A percentile compares a stretch with the other conserved stretches of the same genome.
Conservation (phyloP, 345 rosid genomes). For the Noccaea caerulescens region DNA sequence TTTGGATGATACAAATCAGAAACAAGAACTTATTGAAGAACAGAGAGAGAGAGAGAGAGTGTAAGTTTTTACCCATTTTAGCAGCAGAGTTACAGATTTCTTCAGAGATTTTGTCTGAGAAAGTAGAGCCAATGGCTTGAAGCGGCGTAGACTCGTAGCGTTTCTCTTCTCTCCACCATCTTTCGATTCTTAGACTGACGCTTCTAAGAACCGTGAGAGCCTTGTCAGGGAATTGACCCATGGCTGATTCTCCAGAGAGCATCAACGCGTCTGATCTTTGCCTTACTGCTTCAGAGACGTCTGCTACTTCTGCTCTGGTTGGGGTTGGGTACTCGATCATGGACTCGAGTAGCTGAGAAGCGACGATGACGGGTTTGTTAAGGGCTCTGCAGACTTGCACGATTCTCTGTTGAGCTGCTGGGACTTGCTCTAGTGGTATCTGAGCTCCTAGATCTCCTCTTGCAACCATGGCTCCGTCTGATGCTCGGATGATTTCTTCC, state of each 20-base stretch:
- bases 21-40: neutral
- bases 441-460: constrained; percentile 99
- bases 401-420: constrained; percentile 86
- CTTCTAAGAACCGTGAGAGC: constrained; percentile 88
- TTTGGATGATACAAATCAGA: constrained; percentile 6
- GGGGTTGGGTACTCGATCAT: constrained; percentile 99
- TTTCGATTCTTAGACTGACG: constrained; percentile 93
- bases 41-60: neutral
- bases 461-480: constrained; percentile 99
- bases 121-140: constrained; percentile 67
- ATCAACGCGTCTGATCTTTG: constrained; percentile 96
- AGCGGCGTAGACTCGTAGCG: constrained; percentile 79
- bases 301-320: constrained; percentile 99
- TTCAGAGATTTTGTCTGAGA: constrained; percentile 83
- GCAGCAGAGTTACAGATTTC: constrained; percentile 98
- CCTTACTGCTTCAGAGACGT: constrained; percentile 98
- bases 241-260: constrained; percentile 99
- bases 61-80: constrained; percentile 77
- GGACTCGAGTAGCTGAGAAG: constrained; percentile 95
- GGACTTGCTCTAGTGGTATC: constrained; percentile 96
- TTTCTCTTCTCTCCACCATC: constrained; percentile 99
- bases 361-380: constrained; percentile 94
- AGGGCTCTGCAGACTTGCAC: constrained; percentile 88
- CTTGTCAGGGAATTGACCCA: constrained; percentile 99
- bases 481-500: constrained; percentile 85